Base-by-base conservation (phyloP, 2,329 filamentous ascomycete species). In the Botrytis fabae region DNA sequence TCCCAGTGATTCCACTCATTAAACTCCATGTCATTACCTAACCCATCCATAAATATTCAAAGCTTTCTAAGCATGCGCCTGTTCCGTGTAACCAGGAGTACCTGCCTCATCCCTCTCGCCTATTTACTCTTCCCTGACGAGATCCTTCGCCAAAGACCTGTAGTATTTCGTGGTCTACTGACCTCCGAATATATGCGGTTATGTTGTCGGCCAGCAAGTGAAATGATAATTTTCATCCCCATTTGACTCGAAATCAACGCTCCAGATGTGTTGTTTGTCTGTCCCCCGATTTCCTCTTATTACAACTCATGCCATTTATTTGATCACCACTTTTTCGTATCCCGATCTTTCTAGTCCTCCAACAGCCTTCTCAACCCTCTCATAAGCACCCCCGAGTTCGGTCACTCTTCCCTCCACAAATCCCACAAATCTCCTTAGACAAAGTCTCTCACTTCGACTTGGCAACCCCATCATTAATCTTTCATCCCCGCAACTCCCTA, bases 391-490 rank as follows among this genome's bases (percentile, higher is more conserved):
- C 1, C 69, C 60, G 3, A 71, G 61, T 57, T 71, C 69, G 25
- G 38, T 54, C 20, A 71, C 69, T 42, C 69, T 65, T n/a, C 69
- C 69, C 38, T 71, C 69, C 20, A 71, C 69, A 28, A 71, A 71
- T 2, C 69, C 69, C 18, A 71, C 69, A 57, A 71, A 71, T n/a
- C 69, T 65, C 14, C 60, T 71, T 18, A 71, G 35, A 65, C 69
- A 71, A 18, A 71, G 61, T 22, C 69, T 65, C 38, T 71, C 69
- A 46, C 69, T 71, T 16, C 69, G 51, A 32, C 59, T 65, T 6
- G 69, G 69, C 18, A 71, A n/a, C 4, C 69, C 69, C 69, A 71
- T 71, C 69, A 71, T 71, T 20, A 71, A 35, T 42, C 46, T 66
- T n/a, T 66, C 60, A 71, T 71, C 46, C 22, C 69, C 69, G 38